Conservation (phyloP, 192 early-diverging fungal genomes). For the Coemansia sp. region DNA sequence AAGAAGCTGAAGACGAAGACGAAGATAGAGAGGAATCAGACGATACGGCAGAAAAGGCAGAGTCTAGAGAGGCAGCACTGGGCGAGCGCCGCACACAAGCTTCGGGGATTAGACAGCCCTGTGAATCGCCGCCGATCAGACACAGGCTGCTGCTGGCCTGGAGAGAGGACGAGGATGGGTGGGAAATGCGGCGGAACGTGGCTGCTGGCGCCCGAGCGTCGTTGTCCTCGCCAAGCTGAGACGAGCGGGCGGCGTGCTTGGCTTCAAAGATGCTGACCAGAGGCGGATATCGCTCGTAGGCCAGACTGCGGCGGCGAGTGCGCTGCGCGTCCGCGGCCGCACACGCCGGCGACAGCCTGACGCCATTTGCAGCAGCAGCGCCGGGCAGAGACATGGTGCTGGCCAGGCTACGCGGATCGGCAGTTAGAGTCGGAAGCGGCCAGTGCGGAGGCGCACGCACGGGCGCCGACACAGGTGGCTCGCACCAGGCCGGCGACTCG, state of each 20-base stretch:
- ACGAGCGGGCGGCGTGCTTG: too few species aligned
- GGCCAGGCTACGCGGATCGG: slow-evolving; percentile 13
- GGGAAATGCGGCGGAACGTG: not conserved
- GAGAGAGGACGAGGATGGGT: not conserved
- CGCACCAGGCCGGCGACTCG: slow-evolving; percentile 3
- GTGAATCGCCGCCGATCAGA: not conserved
- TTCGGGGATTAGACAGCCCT: not conserved
- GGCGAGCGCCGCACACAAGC: not conserved
- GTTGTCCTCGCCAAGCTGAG: too few species aligned
- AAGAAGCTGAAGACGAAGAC: slow-evolving; percentile 34
- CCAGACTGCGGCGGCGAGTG: slow-evolving; percentile 31
- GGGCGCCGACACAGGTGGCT: too few species aligned
- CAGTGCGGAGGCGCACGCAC: not conserved
- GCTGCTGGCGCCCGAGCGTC: too few species aligned
- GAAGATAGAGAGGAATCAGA: slow-evolving; percentile 19
- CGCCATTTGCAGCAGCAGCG: not conserved
- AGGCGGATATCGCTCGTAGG: slow-evolving; percentile 49
- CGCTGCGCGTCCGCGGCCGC: slow-evolving; percentile 3
- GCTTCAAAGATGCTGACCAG: slow-evolving; percentile 47
- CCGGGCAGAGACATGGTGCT: slow-evolving; percentile 37
- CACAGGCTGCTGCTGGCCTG: not conserved
- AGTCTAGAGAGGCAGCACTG: slow-evolving; percentile 28
- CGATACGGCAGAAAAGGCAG: slow-evolving; percentile 12
- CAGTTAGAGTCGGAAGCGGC: not conserved
- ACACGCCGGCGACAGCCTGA: not conserved